Evolutionary conservation across 768 basidiomycete species (phyloP), one percentile per base, ranked within the genome.

Genomic region (Rhizopogon vinicolor): DNA sequence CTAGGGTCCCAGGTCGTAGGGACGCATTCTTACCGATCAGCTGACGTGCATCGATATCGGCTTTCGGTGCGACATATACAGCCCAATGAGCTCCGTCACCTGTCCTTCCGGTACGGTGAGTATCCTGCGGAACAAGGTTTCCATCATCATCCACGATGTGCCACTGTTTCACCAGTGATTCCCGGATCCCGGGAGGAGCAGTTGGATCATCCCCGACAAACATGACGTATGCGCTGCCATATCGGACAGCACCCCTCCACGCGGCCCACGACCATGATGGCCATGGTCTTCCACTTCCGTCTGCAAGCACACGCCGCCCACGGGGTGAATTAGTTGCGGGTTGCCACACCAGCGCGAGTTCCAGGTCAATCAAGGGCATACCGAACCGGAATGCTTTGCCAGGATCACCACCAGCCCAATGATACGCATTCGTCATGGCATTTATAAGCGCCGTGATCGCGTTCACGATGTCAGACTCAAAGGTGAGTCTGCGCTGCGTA

Each of bases 211-310:
- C 44, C 18, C 48, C 44, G 4, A 10, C 35, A 35, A 35, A 35
- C 35, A 35, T 13, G 10, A 5, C 35, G 10, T 35, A 35, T 35
- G 10, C 35, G 12, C 12, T 35, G 12, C 10, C 50, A 42, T 55
- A 55, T 19, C 18, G 19, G 22, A 59, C 44, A 5, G 58, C 59
- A 12, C 65, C 65, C 31, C 52, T 57, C 65, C 65, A 66, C 7
- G 61, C 61, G 2, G 65, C 54, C 65, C 65, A 66, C 18, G 65
- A 58, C 65, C 65, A 67, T 6, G 65, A 65, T 9, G 65, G 65
- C 43, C 54, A 65, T 29, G 16, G 29, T 4, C 56, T 19, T 41
- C 18, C 10, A 7, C 12, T 37, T 0, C 40, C 8, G 9, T 46
- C 18, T n/a, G 52, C 29, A 1, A 12, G 14, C 29, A 41, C 39